Evolutionary conservation across 1,284 basidiomycete species (phyloP), one percentile per base, ranked within the genome.

Genomic region (Singerocomus rubriflavus): DNA sequence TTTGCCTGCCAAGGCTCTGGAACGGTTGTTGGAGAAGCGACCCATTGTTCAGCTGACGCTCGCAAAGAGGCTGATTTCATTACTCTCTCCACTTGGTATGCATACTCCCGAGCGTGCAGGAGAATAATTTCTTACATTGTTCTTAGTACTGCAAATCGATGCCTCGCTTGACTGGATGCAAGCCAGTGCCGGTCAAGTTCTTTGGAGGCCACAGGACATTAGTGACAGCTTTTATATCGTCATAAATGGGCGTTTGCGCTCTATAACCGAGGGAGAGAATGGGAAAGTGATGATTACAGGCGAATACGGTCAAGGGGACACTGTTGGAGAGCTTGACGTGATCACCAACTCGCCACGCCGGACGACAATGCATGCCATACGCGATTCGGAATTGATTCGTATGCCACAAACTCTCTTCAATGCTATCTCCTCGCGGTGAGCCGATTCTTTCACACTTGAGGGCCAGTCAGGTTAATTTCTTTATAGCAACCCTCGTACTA

Each of bases 391-490:
- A 68, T 77, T 99, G n/a, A 97, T 95, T 39, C 78, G 94, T 41
- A 98, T 99, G 88, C 97, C 96, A 0, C 88, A 93, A 64, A 98
- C 96, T 0, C 76, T 99, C 13, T 99, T 99, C 76, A 98, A 99
- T 67, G 96, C 96, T 0, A 96, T 96, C 51, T 93, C 91, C 41
- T 84, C 88, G 12, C 77, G 89, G 88, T 86, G 56, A 58, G 78
- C 32, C 41, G 10, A 30, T 49, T 40, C 39, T 25, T 34, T 39
- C 17, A 47, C n/a, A 17, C 11, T 11, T 17, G 41, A 44, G 34
- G 32, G 6, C 3, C 9, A 27, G 36, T 48, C n/a, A n/a, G 41
- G 12, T 48, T 51, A 26, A 57, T n/a, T 39, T 3, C 37, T 47
- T 39, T 29, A 57, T 46, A 91, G 93, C 49, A 97, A 98, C 70